Evolutionary conservation across 129 eudicot species (phyloP).

Genomic region (Pittosporum tobira): DNA sequence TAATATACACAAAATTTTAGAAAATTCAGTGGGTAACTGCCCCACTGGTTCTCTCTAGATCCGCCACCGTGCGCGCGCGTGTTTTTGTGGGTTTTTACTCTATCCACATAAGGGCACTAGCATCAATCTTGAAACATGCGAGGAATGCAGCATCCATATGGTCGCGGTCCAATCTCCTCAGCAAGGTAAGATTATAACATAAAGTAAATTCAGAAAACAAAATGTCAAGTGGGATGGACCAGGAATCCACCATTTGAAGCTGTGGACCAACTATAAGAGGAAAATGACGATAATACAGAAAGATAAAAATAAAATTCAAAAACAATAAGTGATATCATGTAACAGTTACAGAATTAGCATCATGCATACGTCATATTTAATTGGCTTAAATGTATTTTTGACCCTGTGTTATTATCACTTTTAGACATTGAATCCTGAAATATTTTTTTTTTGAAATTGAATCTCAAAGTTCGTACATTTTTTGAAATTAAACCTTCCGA

Average conservation of each 20-base stretch:
- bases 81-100: too few species aligned
- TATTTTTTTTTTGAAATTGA: too few species aligned
- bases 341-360: conserved; percentile 11
- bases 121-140: background rate
- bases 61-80: too few species aligned
- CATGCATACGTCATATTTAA: conserved; percentile 14
- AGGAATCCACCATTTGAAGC: conserved; percentile 35
- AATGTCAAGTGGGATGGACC: conserved; percentile 39
- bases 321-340: background rate
- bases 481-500: too few species aligned
- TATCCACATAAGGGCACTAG: conserved; percentile 1
- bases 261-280: conserved; percentile 33
- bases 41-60: too few species aligned
- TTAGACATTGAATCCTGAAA: too few species aligned
- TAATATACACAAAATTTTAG: too few species aligned
- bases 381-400: too few species aligned
- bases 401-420: too few species aligned
- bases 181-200: background rate
- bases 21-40: too few species aligned
- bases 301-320: conserved; percentile 1
- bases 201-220: background rate
- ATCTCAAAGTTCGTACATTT: too few species aligned
- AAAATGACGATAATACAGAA: conserved; percentile 4
- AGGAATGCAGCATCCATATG: conserved; percentile 1
- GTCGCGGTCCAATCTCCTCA: background rate